Evolutionary conservation across 176 grass and related monocot species (phyloP).

Genomic region (Secale cereale): DNA sequence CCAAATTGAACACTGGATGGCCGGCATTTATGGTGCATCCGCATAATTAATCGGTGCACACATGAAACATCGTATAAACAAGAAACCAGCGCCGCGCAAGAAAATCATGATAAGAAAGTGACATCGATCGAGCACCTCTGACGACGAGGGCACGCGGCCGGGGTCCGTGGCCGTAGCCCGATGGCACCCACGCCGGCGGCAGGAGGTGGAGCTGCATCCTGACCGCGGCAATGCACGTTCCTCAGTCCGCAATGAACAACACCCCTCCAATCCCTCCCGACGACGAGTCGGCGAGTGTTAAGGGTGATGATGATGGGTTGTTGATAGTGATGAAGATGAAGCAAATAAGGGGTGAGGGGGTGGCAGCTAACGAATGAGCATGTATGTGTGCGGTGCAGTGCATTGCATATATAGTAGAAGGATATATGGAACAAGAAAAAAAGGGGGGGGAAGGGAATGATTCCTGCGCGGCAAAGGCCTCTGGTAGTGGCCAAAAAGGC

Average conservation of each 20-base stretch:
- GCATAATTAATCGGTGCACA: too few species aligned
- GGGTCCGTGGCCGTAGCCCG: neutral
- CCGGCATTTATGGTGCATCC: neutral
- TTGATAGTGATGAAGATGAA: neutral
- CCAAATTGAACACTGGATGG: neutral
- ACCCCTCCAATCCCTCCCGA: neutral
- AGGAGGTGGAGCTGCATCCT: neutral
- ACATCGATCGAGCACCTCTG: neutral
- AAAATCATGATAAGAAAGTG: neutral
- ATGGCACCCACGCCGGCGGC: neutral
- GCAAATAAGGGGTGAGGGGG: neutral
- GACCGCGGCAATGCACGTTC: neutral
- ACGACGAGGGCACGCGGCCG: neutral
- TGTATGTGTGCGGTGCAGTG: neutral
- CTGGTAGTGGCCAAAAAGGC: neutral
- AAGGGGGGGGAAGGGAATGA: neutral
- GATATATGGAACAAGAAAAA: neutral
- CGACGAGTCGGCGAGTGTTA: neutral
- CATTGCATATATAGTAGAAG: neutral
- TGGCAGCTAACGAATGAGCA: neutral
- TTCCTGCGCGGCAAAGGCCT: neutral
- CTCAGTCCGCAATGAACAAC: neutral
- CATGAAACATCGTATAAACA: neutral
- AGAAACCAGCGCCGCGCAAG: neutral
- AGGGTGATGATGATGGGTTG: neutral